Percentiles rank a stretch among this genome's conserved stretches.
These are phyloP conservation scores for Colletotrichum caudatum DNA, from an alignment of 2,329 filamentous ascomycete genomes.

Conservation along the genomic window DNA sequence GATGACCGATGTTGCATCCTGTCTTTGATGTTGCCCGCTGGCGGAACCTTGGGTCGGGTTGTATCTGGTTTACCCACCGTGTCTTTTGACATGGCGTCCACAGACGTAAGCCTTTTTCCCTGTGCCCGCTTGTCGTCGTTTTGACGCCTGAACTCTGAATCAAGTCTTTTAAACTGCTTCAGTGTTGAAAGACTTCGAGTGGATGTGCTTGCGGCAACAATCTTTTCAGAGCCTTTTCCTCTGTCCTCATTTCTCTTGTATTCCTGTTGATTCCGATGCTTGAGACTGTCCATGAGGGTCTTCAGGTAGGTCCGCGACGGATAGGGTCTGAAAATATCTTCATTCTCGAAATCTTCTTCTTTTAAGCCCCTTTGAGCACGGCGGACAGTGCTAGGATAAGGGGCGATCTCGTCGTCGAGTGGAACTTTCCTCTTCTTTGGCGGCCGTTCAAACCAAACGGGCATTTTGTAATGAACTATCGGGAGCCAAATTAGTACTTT, in stretches of 20 bases:
- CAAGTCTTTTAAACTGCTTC: background rate
- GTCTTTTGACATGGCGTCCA: background rate
- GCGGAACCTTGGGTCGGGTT: too few relatives aligned
- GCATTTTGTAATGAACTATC: background rate
- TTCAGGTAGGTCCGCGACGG: background rate
- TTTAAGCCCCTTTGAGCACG: background rate
- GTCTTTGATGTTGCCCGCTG: too few relatives aligned
- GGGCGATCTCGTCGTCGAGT: background rate
- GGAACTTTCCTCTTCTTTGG: background rate
- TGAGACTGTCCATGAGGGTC: background rate
- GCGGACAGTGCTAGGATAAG: background rate
- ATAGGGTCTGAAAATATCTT: background rate
- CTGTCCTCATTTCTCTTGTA: background rate
- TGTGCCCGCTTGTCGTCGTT: background rate
- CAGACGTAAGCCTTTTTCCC: background rate
- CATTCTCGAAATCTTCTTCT: background rate
- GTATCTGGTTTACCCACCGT: too few relatives aligned
- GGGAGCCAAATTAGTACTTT: background rate
- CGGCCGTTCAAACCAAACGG: background rate
- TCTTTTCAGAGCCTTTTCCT: background rate
- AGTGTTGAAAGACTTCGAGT: background rate
- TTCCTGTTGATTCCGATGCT: too few relatives aligned
- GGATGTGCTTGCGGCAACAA: background rate
- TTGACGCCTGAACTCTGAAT: background rate
- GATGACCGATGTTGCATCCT: too few relatives aligned